Evolutionary conservation across 148 eudicot genomes (phyloP), one percentile per base, ranked within the genome.

Genomic region (Chenopodium album): DNA sequence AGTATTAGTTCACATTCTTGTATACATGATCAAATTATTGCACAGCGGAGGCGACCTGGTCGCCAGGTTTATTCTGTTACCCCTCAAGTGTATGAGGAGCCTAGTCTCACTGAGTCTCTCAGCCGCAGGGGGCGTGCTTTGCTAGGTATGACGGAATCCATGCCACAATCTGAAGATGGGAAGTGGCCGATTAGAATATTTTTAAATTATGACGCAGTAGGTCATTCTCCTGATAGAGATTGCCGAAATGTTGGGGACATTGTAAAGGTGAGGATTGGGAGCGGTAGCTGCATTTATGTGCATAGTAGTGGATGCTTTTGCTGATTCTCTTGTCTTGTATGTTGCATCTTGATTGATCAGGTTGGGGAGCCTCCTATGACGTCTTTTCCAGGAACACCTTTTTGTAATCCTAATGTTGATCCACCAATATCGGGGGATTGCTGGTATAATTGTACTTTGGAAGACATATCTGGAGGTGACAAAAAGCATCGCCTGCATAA

Each of bases 121-220:
- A 87, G 79, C 23, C 84, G 71, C 31, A 89, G 71, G 82, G 93
- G 98, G 80, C 90, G 99, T 80, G 75, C 92, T 79, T 89, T 96
- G 83, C 94, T 94, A 60, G 90, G 87, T 73, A 63, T 88, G 64
- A 80, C 91, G 54, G 86, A 82, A 76, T 74, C 80, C 69, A 37
- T 87, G 11, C 86, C 83, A 79, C 71, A 80, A n/a, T 82, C 84
- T 26, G 82, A 80, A 69, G 88, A 91, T 86, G 89, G 77, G n/a
- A 94, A 89, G 88, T 90, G 88, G 72, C 98, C 98, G 54, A 96
- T 96, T 78, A 91, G 99, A 52, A 96, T 96, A 81, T 96, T 86
- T 85, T 87, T 96, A 85, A 96, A 96, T 83, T 96, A 96, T 88
- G 99, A 96, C 82, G 99, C 99, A 62, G 99, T 96, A 80, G 99